Evolutionary conservation across 305 asterid genomes (phyloP).

Genomic region (Solanum hybrid): DNA sequence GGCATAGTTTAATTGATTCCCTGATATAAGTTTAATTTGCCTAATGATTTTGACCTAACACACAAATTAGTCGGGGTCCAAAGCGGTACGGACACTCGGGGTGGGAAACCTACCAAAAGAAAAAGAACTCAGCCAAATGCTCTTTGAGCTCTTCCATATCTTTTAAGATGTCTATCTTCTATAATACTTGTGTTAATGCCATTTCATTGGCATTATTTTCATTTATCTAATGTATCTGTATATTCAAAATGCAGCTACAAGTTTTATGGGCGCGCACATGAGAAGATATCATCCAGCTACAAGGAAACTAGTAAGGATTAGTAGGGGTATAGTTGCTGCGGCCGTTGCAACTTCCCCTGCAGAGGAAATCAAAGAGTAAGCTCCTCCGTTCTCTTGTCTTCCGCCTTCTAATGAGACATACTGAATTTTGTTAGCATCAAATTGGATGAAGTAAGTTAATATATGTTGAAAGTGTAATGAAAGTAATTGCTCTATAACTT

Average conservation of each 20-base stretch:
- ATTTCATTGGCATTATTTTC: not conserved
- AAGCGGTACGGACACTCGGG: not conserved
- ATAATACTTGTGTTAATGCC: not conserved
- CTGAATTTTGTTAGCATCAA: not conserved
- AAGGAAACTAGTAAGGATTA: constrained; percentile 18
- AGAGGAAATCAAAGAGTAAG: constrained; percentile 48
- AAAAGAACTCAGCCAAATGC: not conserved
- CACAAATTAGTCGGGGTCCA: not conserved
- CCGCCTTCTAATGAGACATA: not conserved
- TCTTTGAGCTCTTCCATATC: not conserved
- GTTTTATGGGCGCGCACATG: constrained; percentile 20
- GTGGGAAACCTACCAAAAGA: not conserved
- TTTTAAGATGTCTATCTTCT: not conserved
- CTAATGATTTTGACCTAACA: not conserved
- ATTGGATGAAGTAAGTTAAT: not conserved
- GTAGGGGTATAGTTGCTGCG: constrained; percentile 21
- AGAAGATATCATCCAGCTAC: constrained; percentile 10
- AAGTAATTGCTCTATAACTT: too few species aligned
- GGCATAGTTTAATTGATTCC: not conserved
- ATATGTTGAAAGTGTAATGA: not conserved
- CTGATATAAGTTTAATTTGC: not conserved
- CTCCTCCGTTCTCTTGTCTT: not conserved
- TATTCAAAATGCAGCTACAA: constrained; percentile 23
- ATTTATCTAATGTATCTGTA: not conserved
- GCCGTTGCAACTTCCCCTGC: constrained; percentile 27